These are phyloP conservation scores for Erysimum cheiranthoides DNA, from an alignment of 345 rosid species.

Conservation along the genomic window DNA sequence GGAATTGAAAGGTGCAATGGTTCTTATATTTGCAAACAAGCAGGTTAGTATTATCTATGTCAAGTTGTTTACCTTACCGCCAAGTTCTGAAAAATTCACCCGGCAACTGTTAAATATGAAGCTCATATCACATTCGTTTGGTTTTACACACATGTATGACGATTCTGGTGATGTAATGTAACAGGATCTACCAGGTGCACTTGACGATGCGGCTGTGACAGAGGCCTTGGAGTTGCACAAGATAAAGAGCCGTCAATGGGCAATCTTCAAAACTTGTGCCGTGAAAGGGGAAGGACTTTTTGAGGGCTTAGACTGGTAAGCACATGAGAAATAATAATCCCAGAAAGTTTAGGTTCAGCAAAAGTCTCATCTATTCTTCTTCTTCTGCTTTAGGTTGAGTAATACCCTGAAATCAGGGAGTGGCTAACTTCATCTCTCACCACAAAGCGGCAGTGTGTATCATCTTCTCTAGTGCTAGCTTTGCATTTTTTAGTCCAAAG, in stretches of 20 bases:
- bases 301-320: slow-evolving; percentile 65
- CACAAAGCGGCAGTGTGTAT: slow-evolving; percentile 25
- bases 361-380: neutral
- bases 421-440: slow-evolving; percentile 23
- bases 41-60: slow-evolving; percentile 50
- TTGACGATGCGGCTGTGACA: slow-evolving; percentile 58
- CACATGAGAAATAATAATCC: neutral
- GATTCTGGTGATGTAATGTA: neutral
- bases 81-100: neutral
- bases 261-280: slow-evolving; percentile 65
- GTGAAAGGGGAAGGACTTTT: slow-evolving; percentile 60
- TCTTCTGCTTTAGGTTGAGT: slow-evolving; percentile 30
- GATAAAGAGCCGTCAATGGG: slow-evolving; percentile 60
- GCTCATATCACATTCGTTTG: neutral
- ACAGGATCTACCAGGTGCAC: slow-evolving; percentile 61
- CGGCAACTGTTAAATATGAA: neutral
- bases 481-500: slow-evolving; percentile 13
- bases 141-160: slow-evolving; percentile 8
- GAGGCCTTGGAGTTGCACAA: slow-evolving; percentile 62
- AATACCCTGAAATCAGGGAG: slow-evolving; percentile 36
- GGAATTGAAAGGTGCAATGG: slow-evolving; percentile 59
- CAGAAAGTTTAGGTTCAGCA: neutral
- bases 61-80: neutral
- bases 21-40: slow-evolving; percentile 65
- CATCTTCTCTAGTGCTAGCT: slow-evolving; percentile 17